These are phyloP conservation scores for Penicillium bialowiezense DNA, from an alignment of 495 filamentous ascomycete genomes.

Conservation along the genomic window DNA sequence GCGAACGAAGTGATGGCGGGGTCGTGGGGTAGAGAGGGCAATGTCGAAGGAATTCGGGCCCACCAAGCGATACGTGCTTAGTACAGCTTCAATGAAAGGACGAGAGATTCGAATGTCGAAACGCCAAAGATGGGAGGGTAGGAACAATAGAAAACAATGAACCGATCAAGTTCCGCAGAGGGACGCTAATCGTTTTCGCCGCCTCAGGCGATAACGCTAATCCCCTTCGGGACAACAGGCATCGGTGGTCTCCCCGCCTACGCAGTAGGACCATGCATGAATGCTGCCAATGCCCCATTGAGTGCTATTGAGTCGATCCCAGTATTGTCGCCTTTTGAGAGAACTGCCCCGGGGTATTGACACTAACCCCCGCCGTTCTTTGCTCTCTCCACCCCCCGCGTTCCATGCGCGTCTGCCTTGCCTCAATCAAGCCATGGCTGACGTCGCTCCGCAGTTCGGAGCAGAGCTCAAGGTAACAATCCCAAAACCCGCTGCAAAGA, in stretches of 20 bases:
- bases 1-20: background rate
- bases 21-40: background rate
- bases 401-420: conserved; percentile 21
- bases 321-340: too few species aligned
- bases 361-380: background rate
- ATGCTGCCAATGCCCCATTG: conserved; percentile 13
- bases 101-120: background rate
- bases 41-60: background rate
- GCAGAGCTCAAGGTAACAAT: conserved; percentile 78
- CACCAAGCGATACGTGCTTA: background rate
- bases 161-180: background rate
- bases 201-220: conserved; percentile 8
- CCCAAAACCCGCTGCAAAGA: too few species aligned
- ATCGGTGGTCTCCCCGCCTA: conserved; percentile 35
- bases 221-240: conserved; percentile 8
- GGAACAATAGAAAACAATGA: background rate
- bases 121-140: background rate
- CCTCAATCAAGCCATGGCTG: conserved; percentile 57
- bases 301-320: background rate
- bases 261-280: conserved; percentile 16
- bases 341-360: background rate
- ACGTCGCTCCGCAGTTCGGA: conserved; percentile 77
- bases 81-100: background rate
- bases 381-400: conserved; percentile 3
- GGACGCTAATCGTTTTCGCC: conserved; percentile 1